These are phyloP conservation scores for Marsdenia floribunda DNA, from an alignment of 257 asterid genomes.

Conservation along the genomic window DNA sequence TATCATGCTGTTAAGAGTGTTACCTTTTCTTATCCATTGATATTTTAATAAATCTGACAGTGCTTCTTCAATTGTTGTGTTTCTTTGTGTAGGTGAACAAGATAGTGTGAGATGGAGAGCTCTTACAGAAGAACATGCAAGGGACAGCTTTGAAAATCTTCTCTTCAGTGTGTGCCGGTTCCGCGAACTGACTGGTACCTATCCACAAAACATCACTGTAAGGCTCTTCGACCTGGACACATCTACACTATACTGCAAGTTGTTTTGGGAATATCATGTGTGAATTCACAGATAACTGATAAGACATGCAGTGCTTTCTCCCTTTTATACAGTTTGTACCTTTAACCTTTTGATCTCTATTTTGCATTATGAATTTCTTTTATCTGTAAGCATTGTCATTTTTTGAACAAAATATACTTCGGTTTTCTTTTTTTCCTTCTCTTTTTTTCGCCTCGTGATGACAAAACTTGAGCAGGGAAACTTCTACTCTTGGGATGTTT, in stretches of 20 bases:
- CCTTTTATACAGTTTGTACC: not conserved
- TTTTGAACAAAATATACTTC: not conserved
- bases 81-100: constrained; percentile 47
- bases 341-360: not conserved
- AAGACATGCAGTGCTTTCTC: not conserved
- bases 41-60: not conserved
- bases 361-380: not conserved
- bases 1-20: not conserved
- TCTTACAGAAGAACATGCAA: constrained; percentile 60
- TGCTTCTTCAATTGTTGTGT: not conserved
- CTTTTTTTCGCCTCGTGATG: not conserved
- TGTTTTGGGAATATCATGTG: not conserved
- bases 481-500: not conserved
- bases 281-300: not conserved
- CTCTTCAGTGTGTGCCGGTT: constrained; percentile 87
- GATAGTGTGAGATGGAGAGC: constrained; percentile 68
- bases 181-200: constrained; percentile 87
- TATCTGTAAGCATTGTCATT: not conserved
- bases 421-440: no score
- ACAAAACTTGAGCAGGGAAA: constrained; percentile 4
- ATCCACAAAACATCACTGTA: constrained; percentile 88
- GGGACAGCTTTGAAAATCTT: constrained; percentile 91
- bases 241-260: not conserved
- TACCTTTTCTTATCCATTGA: not conserved
- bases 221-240: constrained; percentile 25